Percentiles rank a stretch among this genome's conserved stretches.
These are phyloP conservation scores for Exserohilum rostratum DNA, from an alignment of 2,329 filamentous ascomycete species.

Conservation along the genomic window DNA sequence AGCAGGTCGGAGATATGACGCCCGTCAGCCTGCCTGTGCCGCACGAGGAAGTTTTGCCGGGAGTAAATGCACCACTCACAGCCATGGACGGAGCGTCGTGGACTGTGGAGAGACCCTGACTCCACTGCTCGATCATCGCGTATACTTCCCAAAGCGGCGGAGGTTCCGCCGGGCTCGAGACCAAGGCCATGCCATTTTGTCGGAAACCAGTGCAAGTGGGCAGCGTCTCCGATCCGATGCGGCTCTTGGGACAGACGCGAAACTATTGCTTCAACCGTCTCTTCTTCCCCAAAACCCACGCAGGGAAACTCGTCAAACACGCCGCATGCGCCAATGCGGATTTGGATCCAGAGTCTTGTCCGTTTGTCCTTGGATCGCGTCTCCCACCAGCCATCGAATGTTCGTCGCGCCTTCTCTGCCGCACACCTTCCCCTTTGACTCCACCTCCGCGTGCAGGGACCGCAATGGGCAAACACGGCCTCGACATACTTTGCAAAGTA, in stretches of 20 bases:
- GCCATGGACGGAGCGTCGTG: conserved; percentile 3
- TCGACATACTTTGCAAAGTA: conserved; percentile 12
- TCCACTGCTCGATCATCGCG: conserved; percentile 7
- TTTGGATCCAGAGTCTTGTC: background rate
- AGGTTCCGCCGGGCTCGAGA: conserved; percentile 1
- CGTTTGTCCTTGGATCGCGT: conserved; percentile 1
- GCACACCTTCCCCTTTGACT: background rate
- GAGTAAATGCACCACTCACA: conserved; percentile 14
- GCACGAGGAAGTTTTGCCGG: conserved; percentile 7
- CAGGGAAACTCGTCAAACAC: background rate
- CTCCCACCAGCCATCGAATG: conserved; percentile 1
- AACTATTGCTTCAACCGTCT: background rate
- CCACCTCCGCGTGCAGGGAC: conserved; percentile 10
- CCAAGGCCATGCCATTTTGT: background rate
- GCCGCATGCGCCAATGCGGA: background rate
- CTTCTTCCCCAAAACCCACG: background rate
- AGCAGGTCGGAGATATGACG: background rate
- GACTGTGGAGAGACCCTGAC: conserved; percentile 8
- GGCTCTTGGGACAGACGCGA: conserved; percentile 1
- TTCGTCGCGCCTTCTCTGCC: conserved; percentile 5
- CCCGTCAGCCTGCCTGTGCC: background rate
- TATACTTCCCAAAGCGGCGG: background rate
- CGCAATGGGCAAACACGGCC: background rate
- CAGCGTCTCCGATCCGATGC: conserved; percentile 13
- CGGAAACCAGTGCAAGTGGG: background rate